Evolutionary conservation across 192 early-diverging fungal genomes (phyloP), one percentile per base, ranked within the genome.

Genomic region (Backusella liffmaniae): DNA sequence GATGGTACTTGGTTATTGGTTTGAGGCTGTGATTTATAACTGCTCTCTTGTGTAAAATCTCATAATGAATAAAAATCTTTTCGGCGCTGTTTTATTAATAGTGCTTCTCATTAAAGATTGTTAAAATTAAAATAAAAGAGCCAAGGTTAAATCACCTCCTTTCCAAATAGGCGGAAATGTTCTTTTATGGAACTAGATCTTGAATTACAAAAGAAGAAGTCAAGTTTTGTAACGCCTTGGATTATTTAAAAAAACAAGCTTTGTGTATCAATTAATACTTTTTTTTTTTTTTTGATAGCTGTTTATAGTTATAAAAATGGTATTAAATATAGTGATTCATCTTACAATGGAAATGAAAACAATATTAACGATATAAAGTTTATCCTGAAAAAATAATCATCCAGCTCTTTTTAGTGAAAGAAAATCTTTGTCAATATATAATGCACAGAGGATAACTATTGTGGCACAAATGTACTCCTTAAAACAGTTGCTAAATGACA

Each of bases 91-190:
- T 29, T 49, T 49, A 49, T 49, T 49, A 49, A n/a, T 49, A 49
- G 46, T 4, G 46, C 26, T 12, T 29, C 12, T n/a, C 8, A 12
- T 62, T 29, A 62, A 29, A 23, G 56, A 26, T 62, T 9, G 8
- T 10, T 62, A 62, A 29, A 62, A 62, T 29, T 62, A 62, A 62
- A 62, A 62, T 62, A 62, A 62, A 49, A 62, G 3, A 62, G 9
- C 56, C 56, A 62, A 62, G 56, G 56, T 62, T 12, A 62, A 62
- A 62, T 26, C 26, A 62, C 56, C 56, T 62, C 56, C 56, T 62
- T 62, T 62, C 12, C 23, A 62, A 13, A 62, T 29, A 29, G 26
- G 0, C 56, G 56, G 56, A 62, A 62, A 29, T 62, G 23, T 26
- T 62, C 56, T 62, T 62, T 62, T 62, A 23, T 62, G 8, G 56